Evolutionary conservation across 805 yeast genomes (phyloP).

Genomic region (Schizosaccharomyces osmophilus): DNA sequence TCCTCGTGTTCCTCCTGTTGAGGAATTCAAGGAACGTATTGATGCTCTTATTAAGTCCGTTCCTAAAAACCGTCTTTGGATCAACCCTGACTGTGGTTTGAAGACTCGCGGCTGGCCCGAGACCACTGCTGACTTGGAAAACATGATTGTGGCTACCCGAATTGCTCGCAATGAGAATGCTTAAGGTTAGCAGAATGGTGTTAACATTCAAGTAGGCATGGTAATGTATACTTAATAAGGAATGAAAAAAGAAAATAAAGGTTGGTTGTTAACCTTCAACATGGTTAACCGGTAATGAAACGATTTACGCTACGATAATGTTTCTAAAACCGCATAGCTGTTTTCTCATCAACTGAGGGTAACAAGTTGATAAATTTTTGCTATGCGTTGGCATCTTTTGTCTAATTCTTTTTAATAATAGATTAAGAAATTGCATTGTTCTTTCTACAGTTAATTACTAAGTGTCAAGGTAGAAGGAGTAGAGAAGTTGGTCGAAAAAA

Average conservation of each 20-base stretch:
- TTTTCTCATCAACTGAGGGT: conserved; percentile 2
- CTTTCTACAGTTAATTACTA: no score
- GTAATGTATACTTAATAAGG: not conserved
- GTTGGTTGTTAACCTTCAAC: conserved; percentile 1
- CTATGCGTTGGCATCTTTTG: not conserved
- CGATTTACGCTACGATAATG: not conserved
- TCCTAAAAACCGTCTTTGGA: conserved; percentile 98
- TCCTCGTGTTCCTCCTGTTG: conserved; percentile 96
- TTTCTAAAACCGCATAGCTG: not conserved
- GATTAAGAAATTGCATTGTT: no score
- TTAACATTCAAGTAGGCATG: no score
- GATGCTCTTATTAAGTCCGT: conserved; percentile 84
- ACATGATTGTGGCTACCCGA: conserved; percentile 91
- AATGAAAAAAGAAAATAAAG: not conserved
- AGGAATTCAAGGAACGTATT: conserved; percentile 84
- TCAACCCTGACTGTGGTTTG: conserved; percentile 99
- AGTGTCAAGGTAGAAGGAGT: no score
- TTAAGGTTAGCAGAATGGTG: not conserved
- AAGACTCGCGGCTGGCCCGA: conserved; percentile 99
- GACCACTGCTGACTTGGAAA: conserved; percentile 78
- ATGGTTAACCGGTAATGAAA: not conserved
- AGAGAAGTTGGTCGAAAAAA: no score
- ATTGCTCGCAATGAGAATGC: not conserved
- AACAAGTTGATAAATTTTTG: not conserved
- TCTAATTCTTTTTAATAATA: not conserved